A percentile compares a stretch with the other conserved stretches of the same genome.
phyloP scores from a whole-genome alignment of 768 basidiomycete genomes.

The Antrodiella citrinella region DNA sequence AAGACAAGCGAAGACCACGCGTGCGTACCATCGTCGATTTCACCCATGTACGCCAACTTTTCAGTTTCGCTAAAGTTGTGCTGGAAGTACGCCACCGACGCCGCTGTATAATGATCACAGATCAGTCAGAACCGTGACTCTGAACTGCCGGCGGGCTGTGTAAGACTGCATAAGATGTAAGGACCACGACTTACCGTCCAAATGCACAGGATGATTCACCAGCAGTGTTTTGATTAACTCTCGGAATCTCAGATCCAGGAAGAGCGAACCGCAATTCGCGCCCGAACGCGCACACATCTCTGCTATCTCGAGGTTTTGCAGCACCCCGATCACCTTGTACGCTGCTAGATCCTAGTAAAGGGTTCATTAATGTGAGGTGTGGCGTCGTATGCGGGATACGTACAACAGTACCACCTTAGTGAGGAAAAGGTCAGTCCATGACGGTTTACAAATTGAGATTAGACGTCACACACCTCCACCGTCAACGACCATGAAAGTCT shows the following conservation, averaged over 20 bases:
- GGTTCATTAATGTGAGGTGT: too few species aligned
- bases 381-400: too few species aligned
- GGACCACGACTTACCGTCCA: constrained; percentile 53
- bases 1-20: too few species aligned
- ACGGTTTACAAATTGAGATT: constrained; percentile 20
- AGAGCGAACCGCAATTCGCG: constrained; percentile 80
- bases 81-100: constrained; percentile 71
- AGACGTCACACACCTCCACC: constrained; percentile 37
- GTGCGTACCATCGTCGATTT: constrained; percentile 62
- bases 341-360: constrained; percentile 33
- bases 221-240: constrained; percentile 73
- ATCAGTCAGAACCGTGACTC: too few species aligned
- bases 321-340: constrained; percentile 67
- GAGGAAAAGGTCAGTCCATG: not conserved
- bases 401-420: constrained; percentile 60
- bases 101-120: too few species aligned
- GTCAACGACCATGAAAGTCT: constrained; percentile 90
- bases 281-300: constrained; percentile 86
- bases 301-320: constrained; percentile 80
- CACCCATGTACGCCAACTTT: constrained; percentile 69
- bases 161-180: too few species aligned
- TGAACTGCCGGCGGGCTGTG: too few species aligned
- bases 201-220: constrained; percentile 77
- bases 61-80: constrained; percentile 86
- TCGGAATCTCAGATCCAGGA: constrained; percentile 80